These are phyloP conservation scores for Leccinum insigne DNA, from an alignment of 1,284 basidiomycete species.

Conservation along the genomic window DNA sequence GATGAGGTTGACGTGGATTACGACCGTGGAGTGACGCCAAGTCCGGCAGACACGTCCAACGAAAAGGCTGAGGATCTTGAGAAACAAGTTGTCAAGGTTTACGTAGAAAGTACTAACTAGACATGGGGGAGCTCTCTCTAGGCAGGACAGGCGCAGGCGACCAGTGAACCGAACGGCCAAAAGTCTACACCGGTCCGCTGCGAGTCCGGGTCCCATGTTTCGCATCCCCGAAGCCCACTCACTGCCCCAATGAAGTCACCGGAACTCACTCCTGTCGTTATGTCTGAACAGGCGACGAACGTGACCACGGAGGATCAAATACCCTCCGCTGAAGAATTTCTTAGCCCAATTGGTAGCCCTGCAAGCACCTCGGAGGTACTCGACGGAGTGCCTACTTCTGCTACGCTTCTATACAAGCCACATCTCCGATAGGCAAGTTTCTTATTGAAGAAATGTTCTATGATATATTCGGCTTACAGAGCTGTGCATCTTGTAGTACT, in stretches of 20 bases:
- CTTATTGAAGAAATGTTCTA: no score
- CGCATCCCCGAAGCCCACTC: background rate
- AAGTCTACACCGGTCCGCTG: background rate
- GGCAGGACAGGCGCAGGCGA: slow-evolving; percentile 34
- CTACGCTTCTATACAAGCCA: background rate
- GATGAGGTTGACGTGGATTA: slow-evolving; percentile 17
- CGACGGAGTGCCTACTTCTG: background rate
- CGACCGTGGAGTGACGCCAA: slow-evolving; percentile 1
- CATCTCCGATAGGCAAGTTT: no score
- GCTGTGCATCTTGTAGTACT: no score
- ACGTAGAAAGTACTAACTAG: background rate
- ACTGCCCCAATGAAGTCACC: slow-evolving; percentile 1
- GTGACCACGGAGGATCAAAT: slow-evolving; percentile 6
- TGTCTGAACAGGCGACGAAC: background rate
- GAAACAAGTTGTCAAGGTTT: slow-evolving; percentile 4
- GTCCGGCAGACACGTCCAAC: background rate
- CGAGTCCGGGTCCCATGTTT: slow-evolving; percentile 2
- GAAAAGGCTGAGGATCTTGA: slow-evolving; percentile 8
- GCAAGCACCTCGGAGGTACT: background rate
- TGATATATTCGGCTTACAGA: no score
- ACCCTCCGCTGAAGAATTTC: slow-evolving; percentile 25
- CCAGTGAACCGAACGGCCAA: slow-evolving; percentile 7
- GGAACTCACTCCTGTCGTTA: background rate
- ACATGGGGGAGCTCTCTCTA: slow-evolving; percentile 8
- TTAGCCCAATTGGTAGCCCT: slow-evolving; percentile 28